Base-by-base conservation (phyloP, 2,329 filamentous ascomycete genomes). In the Aspergillus alliaceus region DNA sequence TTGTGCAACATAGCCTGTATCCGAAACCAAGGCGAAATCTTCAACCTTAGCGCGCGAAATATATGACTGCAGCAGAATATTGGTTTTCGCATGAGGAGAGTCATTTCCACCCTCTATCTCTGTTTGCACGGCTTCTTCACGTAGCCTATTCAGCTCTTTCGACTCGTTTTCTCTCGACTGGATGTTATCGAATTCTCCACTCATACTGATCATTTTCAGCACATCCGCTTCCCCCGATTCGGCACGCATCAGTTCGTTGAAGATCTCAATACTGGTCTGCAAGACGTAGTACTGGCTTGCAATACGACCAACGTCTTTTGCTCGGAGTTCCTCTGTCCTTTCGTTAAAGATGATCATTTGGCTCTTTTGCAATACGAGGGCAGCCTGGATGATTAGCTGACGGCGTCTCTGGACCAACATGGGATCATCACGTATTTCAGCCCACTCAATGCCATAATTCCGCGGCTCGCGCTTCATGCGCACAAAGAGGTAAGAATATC, bases 331-430 rank as follows among this genome's bases (percentile, higher is more conserved):
- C 65, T 97, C 93, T 0, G 93, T 99, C 18, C 82, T 85, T 69
- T 98, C 95, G 64, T 99, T 97, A 80, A 93, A 99, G 56, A 99
- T 95, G 68, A 99, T 95, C 96, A 99, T 99, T 75, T 99, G 95
- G 65, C 91, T 96, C 69, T 93, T 84, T 69, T 97, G 93, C 42
- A 99, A 79, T 5, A 91, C 90, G 42, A 88, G 84, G 0, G 95
- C 95, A 24, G 95, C 95, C 66, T 96, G 88, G 44, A 96, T 92
- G 53, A 95, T 89, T 52, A 99, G 80, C 63, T 95, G 88, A 3
- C 93, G 86, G 51, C 95, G 86, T 64, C 93, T 84, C 69, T 95
- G 89, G 2, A 97, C 91, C 25, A 99, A 83, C 58, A 87, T 88
- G 0, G 92, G 93, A 67, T 99, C 95, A 64, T 98, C 90, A 31